Base-by-base conservation (phyloP, 2,329 filamentous ascomycete species). In the Colletotrichum endophyticum region DNA sequence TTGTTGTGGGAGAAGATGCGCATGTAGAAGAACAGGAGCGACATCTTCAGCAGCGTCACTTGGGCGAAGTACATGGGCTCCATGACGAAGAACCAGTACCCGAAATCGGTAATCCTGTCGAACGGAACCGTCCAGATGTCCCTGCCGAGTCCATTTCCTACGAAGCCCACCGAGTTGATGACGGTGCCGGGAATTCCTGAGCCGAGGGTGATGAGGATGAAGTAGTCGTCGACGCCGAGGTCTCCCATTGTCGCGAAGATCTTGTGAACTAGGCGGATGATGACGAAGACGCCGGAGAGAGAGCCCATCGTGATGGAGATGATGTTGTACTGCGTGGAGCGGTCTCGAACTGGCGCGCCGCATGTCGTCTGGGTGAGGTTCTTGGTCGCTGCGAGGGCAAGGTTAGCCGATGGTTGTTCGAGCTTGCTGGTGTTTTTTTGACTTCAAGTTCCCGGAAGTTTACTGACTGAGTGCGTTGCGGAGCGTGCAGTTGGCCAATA, bases 21-120 rank as follows among this genome's bases (percentile, higher is more conserved):
- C 7, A 90, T 82, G 78, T 91, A 92, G 81, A 92, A 91, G 79
- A 89, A 85, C 1, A 92, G 82, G 28, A 92, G 83, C 1, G 89
- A 86, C 6, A 90, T 80, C 78, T 91, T 91, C 19, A 89, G 84
- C 30, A 89, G 81, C 3, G 87, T 82, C 15, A 90, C 80, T 19
- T 87, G 82, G 5, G 82, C 69, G 78, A 91, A 89, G 80, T 91
- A 90, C 27, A 89, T 67, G 8, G 84, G 77, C 32, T 87, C 85
- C 79, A 85, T 83, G 75, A 85, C 79, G 78, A 87, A 90, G 28
- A 90, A 86, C 78, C 82, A 85, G 30, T 84, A 82, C 9, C 85
- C 80, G 32, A 91, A 88, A 1, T 80, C 80, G 32, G 85, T 88
- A 62, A 92, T 85, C 19, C 84, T 78, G 1, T 84, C 80, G 1